phyloP scores from a whole-genome alignment of 805 yeast genomes.

The Cyberlindnera lachancei region DNA sequence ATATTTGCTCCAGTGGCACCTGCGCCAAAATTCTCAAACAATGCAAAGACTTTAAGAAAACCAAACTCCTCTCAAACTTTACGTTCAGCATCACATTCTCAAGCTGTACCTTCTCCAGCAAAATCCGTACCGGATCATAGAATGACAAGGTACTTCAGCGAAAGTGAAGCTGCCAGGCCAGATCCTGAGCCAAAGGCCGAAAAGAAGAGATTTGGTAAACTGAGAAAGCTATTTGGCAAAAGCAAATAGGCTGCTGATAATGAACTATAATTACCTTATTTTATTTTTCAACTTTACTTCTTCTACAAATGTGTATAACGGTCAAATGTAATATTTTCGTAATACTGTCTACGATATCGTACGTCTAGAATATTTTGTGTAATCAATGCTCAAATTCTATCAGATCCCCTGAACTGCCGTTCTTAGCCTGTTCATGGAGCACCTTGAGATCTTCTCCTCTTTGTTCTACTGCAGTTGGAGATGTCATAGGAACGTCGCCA shows the following conservation, averaged over 20 bases:
- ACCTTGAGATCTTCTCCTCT: slow-evolving; percentile 21
- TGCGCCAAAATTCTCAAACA: slow-evolving; percentile 9
- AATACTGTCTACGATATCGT: no score
- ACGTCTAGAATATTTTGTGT: no score
- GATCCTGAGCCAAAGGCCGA: slow-evolving; percentile 17
- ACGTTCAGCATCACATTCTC: slow-evolving; percentile 22
- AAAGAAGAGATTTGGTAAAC: slow-evolving; percentile 26
- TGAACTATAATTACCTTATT: slow-evolving; percentile 1
- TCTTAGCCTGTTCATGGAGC: slow-evolving; percentile 21
- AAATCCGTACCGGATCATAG: slow-evolving; percentile 19
- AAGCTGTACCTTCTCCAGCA: slow-evolving; percentile 20
- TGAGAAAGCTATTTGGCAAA: slow-evolving; percentile 35
- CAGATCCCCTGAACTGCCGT: slow-evolving; percentile 21
- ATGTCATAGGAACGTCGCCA: slow-evolving; percentile 25
- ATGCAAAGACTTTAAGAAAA: slow-evolving; percentile 14
- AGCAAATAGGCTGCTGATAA: slow-evolving; percentile 1
- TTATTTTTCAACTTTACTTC: no score
- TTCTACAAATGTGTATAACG: no score
- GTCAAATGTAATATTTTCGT: no score
- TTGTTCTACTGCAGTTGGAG: slow-evolving; percentile 6
- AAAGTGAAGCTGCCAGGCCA: slow-evolving; percentile 11
- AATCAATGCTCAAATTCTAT: slow-evolving; percentile 31
- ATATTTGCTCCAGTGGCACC: slow-evolving; percentile 18
- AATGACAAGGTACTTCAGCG: slow-evolving; percentile 24
- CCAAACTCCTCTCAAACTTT: slow-evolving; percentile 20